Evolutionary conservation across 257 asterid genomes (phyloP), one percentile per base, ranked within the genome.

Genomic region (Solanum verrucosum): DNA sequence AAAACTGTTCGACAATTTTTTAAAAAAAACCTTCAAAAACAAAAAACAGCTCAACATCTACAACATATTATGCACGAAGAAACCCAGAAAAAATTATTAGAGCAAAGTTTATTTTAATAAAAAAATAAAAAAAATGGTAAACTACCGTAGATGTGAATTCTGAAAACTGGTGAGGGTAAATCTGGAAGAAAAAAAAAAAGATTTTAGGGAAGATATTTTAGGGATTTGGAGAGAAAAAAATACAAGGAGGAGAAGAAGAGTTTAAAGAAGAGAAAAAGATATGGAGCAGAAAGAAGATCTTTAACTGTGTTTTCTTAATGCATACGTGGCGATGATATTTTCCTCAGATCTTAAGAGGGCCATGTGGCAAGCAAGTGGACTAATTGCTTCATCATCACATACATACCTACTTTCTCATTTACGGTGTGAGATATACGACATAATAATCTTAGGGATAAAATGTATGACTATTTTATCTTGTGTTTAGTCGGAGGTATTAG

Each of bases 241-340:
- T 16, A 46, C 1, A 14, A n/a, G 25, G 85, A 1, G 42, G 78
- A 88, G 68, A 84, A 86, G 83, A n/a, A 85, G 44, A 40, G 84
- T 42, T 7, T 25, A 8, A 29, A 46, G 68, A 46, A 59, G 84
- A 86, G 46, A 21, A 65, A 81, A 81, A 81, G 85, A 81, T 81
- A 81, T 81, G 85, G 85, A 81, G 85, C 85, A 81, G 70, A 49
- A 59, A 74, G 85, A 33, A 82, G 96, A 95, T 94, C 98, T 96
- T 95, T 95, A 95, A 89, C 98, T 92, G 91, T 90, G 86, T 87
- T 92, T 94, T 92, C 94, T 89, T 4, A 8, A 29, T 87, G 95
- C 98, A 40, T 83, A 96, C 96, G 98, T 96, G 93, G 91, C 93
- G 65, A 86, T 88, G 91, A 91, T 91, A 89, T 91, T 91, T 91